A percentile compares a stretch with the other conserved stretches of the same genome.
These are phyloP conservation scores for Linnemannia zychae DNA, from an alignment of 192 early-diverging fungal species.

Conservation along the genomic window DNA sequence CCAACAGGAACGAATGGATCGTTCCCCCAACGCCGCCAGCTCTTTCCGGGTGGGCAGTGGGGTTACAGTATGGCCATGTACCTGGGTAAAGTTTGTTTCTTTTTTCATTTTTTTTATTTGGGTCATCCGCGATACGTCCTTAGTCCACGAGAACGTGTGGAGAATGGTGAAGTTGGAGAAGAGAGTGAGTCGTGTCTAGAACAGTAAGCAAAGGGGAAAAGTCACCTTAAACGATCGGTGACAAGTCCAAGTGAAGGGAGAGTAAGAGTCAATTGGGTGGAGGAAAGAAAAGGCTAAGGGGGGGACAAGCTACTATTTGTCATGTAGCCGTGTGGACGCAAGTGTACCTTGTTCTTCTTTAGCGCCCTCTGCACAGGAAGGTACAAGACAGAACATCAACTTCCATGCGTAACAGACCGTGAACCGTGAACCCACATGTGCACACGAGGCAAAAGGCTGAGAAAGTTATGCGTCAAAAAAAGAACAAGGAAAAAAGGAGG, in stretches of 20 bases:
- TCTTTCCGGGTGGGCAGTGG: constrained; percentile 42
- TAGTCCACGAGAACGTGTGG: not conserved
- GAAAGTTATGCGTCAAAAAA: not conserved
- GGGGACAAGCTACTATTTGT: not conserved
- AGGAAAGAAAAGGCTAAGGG: not conserved
- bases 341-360: not conserved
- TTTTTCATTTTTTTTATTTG: constrained; percentile 1
- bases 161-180: not conserved
- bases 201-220: not conserved
- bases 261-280: constrained; percentile 1
- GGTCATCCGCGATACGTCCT: not conserved
- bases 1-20: constrained; percentile 34
- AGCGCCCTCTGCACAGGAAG: constrained; percentile 1
- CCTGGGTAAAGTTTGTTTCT: constrained; percentile 29
- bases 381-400: not conserved
- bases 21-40: constrained; percentile 29
- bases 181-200: not conserved
- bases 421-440: constrained; percentile 5
- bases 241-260: not conserved
- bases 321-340: constrained; percentile 1
- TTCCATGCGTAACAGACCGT: not conserved
- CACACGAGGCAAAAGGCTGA: not conserved
- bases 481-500: not conserved
- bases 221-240: not conserved
- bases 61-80: constrained; percentile 29